A percentile compares a stretch with the other conserved stretches of the same genome.
These are phyloP conservation scores for Lichtheimia corymbifera DNA, from an alignment of 371 early-diverging fungal genomes.

Conservation along the genomic window DNA sequence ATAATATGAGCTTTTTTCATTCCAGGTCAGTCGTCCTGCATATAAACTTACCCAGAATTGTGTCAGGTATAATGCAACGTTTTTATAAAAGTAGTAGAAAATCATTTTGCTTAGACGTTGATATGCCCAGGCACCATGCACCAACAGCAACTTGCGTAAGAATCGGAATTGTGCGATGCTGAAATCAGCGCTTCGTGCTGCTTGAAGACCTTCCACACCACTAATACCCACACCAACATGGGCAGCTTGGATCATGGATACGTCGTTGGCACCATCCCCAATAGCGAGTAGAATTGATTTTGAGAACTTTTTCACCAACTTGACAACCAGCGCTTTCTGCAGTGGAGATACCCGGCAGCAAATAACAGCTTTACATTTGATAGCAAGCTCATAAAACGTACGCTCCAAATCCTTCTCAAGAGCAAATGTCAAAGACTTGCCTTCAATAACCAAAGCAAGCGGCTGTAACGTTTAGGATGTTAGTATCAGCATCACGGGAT, in stretches of 20 bases:
- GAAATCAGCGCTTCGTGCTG: slow-evolving; percentile 95
- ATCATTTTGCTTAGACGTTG: slow-evolving; percentile 86
- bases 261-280: slow-evolving; percentile 99
- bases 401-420: slow-evolving; percentile 69
- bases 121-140: slow-evolving; percentile 95
- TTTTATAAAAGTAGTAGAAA: slow-evolving; percentile 94
- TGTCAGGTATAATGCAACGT: slow-evolving; percentile 93
- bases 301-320: slow-evolving; percentile 75
- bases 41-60: slow-evolving; percentile 85
- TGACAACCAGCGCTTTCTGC: slow-evolving; percentile 92
- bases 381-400: slow-evolving; percentile 74
- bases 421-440: slow-evolving; percentile 67
- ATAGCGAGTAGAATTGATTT: slow-evolving; percentile 85
- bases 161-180: slow-evolving; percentile 93
- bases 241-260: slow-evolving; percentile 97
- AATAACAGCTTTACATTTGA: slow-evolving; percentile 80
- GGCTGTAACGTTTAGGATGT: slow-evolving; percentile 25
- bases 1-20: neutral
- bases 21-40: neutral
- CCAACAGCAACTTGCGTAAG: slow-evolving; percentile 84
- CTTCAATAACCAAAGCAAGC: slow-evolving; percentile 72
- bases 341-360: slow-evolving; percentile 94
- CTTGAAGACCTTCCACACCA: slow-evolving; percentile 97
- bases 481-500: too few relatives aligned
- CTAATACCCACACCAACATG: slow-evolving; percentile 97